Evolutionary conservation across 352 stramenopile species (phyloP).

Genomic region (Phytophthora capsici): DNA sequence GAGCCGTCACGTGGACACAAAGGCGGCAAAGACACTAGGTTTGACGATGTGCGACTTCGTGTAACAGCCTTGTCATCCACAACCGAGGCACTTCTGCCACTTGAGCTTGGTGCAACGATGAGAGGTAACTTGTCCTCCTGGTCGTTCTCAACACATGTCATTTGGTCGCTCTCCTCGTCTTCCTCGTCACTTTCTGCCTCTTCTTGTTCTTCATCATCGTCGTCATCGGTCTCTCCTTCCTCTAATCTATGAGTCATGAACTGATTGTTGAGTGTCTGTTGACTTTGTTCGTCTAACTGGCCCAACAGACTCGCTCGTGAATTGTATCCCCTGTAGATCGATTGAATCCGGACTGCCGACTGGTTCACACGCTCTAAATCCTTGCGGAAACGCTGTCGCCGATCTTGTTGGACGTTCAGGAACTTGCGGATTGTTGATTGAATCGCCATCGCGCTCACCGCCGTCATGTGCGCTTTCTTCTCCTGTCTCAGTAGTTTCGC

Average conservation of each 20-base stretch:
- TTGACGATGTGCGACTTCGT: slow-evolving; percentile 7
- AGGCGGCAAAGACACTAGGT: slow-evolving; percentile 33
- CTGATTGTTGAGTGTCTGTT: slow-evolving; percentile 17
- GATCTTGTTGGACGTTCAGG: slow-evolving; percentile 47
- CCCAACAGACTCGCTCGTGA: slow-evolving; percentile 50
- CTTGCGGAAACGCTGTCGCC: slow-evolving; percentile 48
- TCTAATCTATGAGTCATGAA: slow-evolving; percentile 9
- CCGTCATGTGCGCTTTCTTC: slow-evolving; percentile 58
- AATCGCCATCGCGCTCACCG: slow-evolving; percentile 67
- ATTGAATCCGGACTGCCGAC: slow-evolving; percentile 69
- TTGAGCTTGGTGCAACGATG: slow-evolving; percentile 17
- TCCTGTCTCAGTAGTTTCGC: slow-evolving; percentile 42
- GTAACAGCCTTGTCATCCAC: background rate
- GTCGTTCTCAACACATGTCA: background rate
- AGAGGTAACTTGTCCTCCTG: slow-evolving; percentile 24
- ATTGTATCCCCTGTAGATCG: slow-evolving; percentile 72
- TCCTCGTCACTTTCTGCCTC: background rate
- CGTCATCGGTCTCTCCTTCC: slow-evolving; percentile 23
- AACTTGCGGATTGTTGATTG: slow-evolving; percentile 75
- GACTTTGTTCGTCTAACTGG: slow-evolving; percentile 44
- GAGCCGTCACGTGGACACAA: slow-evolving; percentile 26
- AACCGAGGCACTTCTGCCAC: slow-evolving; percentile 10
- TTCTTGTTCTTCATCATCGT: slow-evolving; percentile 7
- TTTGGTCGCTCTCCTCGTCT: background rate
- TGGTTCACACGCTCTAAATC: slow-evolving; percentile 72